These are phyloP conservation scores for Zea luxurians DNA, from an alignment of 176 grass and related monocot genomes.

Conservation along the genomic window DNA sequence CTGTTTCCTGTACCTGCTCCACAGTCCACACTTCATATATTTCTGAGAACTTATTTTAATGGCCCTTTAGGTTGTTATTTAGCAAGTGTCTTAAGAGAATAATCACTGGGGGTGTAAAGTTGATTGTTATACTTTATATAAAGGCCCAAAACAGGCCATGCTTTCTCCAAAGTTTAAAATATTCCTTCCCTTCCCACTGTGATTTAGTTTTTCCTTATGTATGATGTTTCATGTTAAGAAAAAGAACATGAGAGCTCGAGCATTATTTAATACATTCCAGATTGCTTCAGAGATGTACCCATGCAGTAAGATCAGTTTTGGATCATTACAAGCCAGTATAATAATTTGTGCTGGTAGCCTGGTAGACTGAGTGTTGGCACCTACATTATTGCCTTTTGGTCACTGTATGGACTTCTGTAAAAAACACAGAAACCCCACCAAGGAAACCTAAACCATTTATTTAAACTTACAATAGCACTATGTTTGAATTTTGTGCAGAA, in stretches of 20 bases:
- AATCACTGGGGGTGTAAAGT: neutral
- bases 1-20: neutral
- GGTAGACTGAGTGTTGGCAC: neutral
- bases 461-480: constrained; percentile 10
- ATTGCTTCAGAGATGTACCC: neutral
- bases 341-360: neutral
- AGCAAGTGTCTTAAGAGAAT: neutral
- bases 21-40: neutral
- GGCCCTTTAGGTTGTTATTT: neutral
- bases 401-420: neutral
- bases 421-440: neutral
- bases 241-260: neutral
- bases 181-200: neutral
- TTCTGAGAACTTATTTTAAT: neutral
- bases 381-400: neutral
- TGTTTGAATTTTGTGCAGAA: constrained; percentile 62
- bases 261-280: neutral
- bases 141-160: neutral
- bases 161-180: neutral
- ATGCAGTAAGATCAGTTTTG: constrained; percentile 1
- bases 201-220: neutral
- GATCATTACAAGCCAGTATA: neutral
- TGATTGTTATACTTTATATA: neutral
- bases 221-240: constrained; percentile 13
- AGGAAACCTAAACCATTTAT: neutral